Evolutionary conservation across 768 basidiomycete species (phyloP).

Genomic region (Butyriboletus loyo): DNA sequence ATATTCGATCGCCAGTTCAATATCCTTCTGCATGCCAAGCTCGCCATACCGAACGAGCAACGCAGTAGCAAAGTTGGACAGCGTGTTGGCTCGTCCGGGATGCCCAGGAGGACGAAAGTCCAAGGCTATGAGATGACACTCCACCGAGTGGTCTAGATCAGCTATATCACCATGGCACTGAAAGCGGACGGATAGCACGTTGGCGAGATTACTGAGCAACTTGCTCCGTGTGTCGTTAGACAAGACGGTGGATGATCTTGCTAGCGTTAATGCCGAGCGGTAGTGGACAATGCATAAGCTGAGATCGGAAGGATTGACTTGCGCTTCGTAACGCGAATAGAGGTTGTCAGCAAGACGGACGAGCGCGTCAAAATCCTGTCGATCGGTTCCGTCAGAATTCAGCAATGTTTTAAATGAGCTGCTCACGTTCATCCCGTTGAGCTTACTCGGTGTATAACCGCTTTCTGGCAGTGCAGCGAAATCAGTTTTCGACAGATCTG

Average conservation of each 20-base stretch:
- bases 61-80: slow-evolving; percentile 30
- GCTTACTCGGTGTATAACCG: background rate
- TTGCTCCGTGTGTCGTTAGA: slow-evolving; percentile 23
- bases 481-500: background rate
- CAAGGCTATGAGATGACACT: slow-evolving; percentile 26
- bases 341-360: slow-evolving; percentile 25
- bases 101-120: slow-evolving; percentile 26
- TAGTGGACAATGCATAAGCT: slow-evolving; percentile 26
- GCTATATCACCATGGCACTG: slow-evolving; percentile 23
- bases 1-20: slow-evolving; percentile 29
- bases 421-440: slow-evolving; percentile 19
- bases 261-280: slow-evolving; percentile 24
- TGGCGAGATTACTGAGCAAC: slow-evolving; percentile 29
- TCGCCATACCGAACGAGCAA: slow-evolving; percentile 28
- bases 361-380: slow-evolving; percentile 23
- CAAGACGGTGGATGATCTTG: slow-evolving; percentile 15
- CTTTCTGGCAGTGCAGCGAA: background rate
- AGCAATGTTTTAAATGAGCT: background rate
- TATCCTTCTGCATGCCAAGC: slow-evolving; percentile 20
- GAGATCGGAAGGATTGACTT: slow-evolving; percentile 22
- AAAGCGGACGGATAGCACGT: slow-evolving; percentile 26
- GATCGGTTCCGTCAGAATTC: background rate
- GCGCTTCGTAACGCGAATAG: slow-evolving; percentile 21
- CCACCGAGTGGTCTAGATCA: slow-evolving; percentile 28
- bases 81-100: slow-evolving; percentile 19